phyloP scores from a whole-genome alignment of 164 flowering plant species.

The Tetracentron sinense region DNA sequence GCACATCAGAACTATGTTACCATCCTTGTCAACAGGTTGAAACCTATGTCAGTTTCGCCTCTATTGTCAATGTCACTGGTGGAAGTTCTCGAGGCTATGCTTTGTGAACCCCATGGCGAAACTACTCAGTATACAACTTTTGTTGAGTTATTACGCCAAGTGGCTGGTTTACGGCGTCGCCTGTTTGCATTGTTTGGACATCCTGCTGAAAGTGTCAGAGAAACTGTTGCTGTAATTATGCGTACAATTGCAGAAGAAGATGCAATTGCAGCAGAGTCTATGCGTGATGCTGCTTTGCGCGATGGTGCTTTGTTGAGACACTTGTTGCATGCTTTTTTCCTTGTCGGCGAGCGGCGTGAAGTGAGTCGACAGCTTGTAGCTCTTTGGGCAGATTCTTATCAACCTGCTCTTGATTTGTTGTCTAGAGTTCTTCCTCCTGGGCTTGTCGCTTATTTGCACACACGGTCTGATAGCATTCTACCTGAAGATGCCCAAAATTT shows the following conservation, averaged over 20 bases:
- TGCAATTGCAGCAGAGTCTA: slow-evolving; percentile 99
- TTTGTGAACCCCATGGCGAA: slow-evolving; percentile 97
- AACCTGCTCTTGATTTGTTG: slow-evolving; percentile 87
- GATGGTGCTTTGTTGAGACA: slow-evolving; percentile 96
- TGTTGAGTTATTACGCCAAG: slow-evolving; percentile 93
- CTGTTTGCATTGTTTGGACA: slow-evolving; percentile 96
- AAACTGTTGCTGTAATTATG: slow-evolving; percentile 95
- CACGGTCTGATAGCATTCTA: slow-evolving; percentile 55
- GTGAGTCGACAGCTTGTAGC: slow-evolving; percentile 99
- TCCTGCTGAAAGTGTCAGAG: slow-evolving; percentile 98
- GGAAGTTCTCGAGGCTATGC: slow-evolving; percentile 97
- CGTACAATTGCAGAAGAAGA: slow-evolving; percentile 99
- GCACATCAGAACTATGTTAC: slow-evolving; percentile 61
- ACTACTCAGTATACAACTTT: slow-evolving; percentile 90
- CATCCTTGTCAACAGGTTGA: slow-evolving; percentile 79
- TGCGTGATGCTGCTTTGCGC: slow-evolving; percentile 98
- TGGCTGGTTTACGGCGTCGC: slow-evolving; percentile 90
- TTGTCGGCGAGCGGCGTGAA: slow-evolving; percentile 92
- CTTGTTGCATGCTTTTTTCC: slow-evolving; percentile 84
- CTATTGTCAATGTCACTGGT: slow-evolving; percentile 90
- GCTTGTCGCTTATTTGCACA: slow-evolving; percentile 95
- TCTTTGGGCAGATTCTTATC: slow-evolving; percentile 99
- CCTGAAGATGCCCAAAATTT: slow-evolving; percentile 47
- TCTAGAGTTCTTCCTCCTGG: slow-evolving; percentile 97
- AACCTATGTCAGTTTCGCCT: slow-evolving; percentile 92